Evolutionary conservation across 1,284 basidiomycete genomes (phyloP), one percentile per base, ranked within the genome.

Genomic region (Fistulinella staudtii): DNA sequence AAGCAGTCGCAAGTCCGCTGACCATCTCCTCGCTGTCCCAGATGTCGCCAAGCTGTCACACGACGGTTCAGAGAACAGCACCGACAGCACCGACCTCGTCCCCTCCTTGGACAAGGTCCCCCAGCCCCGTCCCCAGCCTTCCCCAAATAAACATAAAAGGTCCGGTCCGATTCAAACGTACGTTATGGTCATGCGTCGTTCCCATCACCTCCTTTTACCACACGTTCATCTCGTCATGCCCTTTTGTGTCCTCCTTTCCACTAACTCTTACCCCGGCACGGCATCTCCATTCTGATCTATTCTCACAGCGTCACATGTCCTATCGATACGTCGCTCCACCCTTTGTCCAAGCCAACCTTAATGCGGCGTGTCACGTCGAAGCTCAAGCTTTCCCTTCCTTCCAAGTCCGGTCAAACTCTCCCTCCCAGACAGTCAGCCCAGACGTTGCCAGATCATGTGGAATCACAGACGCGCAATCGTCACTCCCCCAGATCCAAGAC

Each of bases 311-410:
- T 43, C 22, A 2, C 35, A 11, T 24, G 18, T n/a, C n/a, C n/a
- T n/a, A n/a, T n/a, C n/a, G n/a, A n/a, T n/a, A n/a, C n/a, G n/a
- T n/a, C n/a, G n/a, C n/a, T n/a, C n/a, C n/a, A n/a, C n/a, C n/a
- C n/a, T n/a, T n/a, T n/a, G n/a, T n/a, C 44, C 39, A 62, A 56
- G 27, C 33, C 46, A 5, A 52, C 49, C 0, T 46, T 65, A 39
- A 49, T 63, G 39, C 63, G 64, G 7, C 61, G 64, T n/a, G 52
- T 63, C 3, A 54, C 60, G 0, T 64, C 64, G 1, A 66, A 50
- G 24, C 43, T 63, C 21, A 41, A 43, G 17, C 60, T 66, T 17
- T 25, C 49, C 14, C 48, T 65, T 3, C 50, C 59, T 14, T 40
- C 46, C 0, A 49, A 24, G 18, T 43, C 47, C 17, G 33, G 3